A percentile compares a stretch with the other conserved stretches of the same genome.
Conservation (phyloP, 805 yeast genomes). For the Kuraishia cidri region DNA sequence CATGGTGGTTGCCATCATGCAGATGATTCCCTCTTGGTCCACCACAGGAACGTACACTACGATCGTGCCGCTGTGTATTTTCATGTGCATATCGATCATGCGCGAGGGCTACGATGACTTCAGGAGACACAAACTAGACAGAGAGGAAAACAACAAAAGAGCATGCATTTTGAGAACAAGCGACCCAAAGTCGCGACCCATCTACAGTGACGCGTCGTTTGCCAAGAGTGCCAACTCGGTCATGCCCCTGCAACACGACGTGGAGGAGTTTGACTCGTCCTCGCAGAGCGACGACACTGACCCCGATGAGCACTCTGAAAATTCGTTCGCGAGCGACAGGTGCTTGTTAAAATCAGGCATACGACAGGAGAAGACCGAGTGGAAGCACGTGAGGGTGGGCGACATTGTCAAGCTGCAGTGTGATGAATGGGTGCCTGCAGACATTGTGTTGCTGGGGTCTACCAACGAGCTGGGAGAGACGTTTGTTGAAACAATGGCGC, state of each 20-base stretch:
- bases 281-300: slow-evolving; percentile 4
- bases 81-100: slow-evolving; percentile 80
- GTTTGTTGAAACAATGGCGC: slow-evolving; percentile 90
- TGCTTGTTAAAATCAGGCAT: slow-evolving; percentile 22
- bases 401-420: slow-evolving; percentile 64
- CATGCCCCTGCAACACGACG: slow-evolving; percentile 3
- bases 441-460: slow-evolving; percentile 63
- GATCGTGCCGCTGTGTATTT: slow-evolving; percentile 77
- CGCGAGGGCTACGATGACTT: slow-evolving; percentile 94
- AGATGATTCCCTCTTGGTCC: slow-evolving; percentile 95
- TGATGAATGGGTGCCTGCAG: slow-evolving; percentile 95
- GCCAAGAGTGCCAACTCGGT: slow-evolving; percentile 5
- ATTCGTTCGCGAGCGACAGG: slow-evolving; percentile 6
- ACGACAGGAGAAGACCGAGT: slow-evolving; percentile 27
- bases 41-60: slow-evolving; percentile 96
- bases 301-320: slow-evolving; percentile 7
- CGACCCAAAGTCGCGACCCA: neutral
- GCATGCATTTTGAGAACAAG: slow-evolving; percentile 27
- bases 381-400: slow-evolving; percentile 87
- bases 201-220: slow-evolving; percentile 2
- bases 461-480: slow-evolving; percentile 56
- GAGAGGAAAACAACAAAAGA: slow-evolving; percentile 63
- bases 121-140: slow-evolving; percentile 78
- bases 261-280: slow-evolving; percentile 5
- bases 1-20: slow-evolving; percentile 82